Conservation (phyloP, 495 filamentous ascomycete species). For the Amniculicola lignicola region DNA sequence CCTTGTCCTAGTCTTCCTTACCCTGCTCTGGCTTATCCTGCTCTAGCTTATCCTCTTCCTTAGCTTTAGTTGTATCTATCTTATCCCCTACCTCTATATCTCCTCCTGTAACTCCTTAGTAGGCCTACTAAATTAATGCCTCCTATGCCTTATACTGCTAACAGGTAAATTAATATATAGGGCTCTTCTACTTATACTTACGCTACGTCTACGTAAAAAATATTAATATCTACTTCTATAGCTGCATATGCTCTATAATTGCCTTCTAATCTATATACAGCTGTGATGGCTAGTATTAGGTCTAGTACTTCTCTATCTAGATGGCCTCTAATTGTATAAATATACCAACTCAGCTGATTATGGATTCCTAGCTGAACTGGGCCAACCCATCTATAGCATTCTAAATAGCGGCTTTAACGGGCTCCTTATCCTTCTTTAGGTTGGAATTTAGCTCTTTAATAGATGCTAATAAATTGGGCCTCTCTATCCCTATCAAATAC, state of each 20-base stretch:
- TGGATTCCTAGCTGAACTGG: conserved; percentile 9
- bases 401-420: conserved; percentile 15
- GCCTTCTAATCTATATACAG: conserved; percentile 16
- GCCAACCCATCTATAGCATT: conserved; percentile 13
- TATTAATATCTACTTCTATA: conserved; percentile 24
- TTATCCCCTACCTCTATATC: background rate
- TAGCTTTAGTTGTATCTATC: background rate
- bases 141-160: background rate
- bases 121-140: background rate
- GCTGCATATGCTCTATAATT: conserved; percentile 7
- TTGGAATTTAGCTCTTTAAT: conserved; percentile 5
- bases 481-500: conserved; percentile 15
- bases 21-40: background rate
- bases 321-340: conserved; percentile 11
- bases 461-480: conserved; percentile 4
- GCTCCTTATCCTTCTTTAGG: conserved; percentile 2
- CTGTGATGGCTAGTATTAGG: background rate
- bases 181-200: conserved; percentile 14
- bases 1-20: conserved; percentile 2
- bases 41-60: background rate
- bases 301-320: conserved; percentile 3
- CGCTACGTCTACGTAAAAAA: conserved; percentile 21
- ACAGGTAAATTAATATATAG: conserved; percentile 14
- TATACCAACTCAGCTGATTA: background rate
- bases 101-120: background rate